These are phyloP conservation scores for Neurospora sp. DNA, from an alignment of 495 filamentous ascomycete genomes.

Conservation along the genomic window DNA sequence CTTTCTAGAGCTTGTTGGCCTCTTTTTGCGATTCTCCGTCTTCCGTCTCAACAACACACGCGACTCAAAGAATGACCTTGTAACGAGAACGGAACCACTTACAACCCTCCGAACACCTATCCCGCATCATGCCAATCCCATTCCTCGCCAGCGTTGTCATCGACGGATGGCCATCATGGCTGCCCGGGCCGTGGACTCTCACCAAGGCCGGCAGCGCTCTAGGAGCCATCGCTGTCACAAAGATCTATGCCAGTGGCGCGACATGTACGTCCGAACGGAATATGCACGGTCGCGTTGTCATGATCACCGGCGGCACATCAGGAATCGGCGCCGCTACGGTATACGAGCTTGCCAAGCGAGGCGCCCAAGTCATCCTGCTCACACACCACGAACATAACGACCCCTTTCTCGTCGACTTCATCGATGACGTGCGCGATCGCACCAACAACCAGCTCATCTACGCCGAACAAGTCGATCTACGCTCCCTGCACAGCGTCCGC, in stretches of 20 bases:
- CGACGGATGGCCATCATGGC: constrained; percentile 52
- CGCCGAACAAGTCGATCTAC: constrained; percentile 86
- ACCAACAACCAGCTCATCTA: constrained; percentile 88
- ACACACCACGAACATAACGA: constrained; percentile 72
- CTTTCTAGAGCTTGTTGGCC: neutral
- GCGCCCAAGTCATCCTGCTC: constrained; percentile 85
- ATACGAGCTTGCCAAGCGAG: constrained; percentile 63
- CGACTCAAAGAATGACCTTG: neutral
- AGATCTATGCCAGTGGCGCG: constrained; percentile 69
- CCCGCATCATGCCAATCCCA: constrained; percentile 62
- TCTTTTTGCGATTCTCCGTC: neutral
- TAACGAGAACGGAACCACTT: neutral
- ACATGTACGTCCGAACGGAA: constrained; percentile 66
- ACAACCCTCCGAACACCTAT: neutral
- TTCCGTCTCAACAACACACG: neutral
- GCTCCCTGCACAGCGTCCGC: constrained; percentile 76
- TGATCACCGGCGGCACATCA: constrained; percentile 93
- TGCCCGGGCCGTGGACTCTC: constrained; percentile 53
- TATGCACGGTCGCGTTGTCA: constrained; percentile 85
- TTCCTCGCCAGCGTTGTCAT: constrained; percentile 50
- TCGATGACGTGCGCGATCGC: constrained; percentile 70
- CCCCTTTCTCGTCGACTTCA: constrained; percentile 81
- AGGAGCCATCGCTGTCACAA: constrained; percentile 52
- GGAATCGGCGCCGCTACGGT: constrained; percentile 77
- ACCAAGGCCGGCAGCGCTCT: constrained; percentile 51